Percentiles rank a stretch among this genome's conserved stretches.
phyloP scores from a whole-genome alignment of 2,329 filamentous ascomycete genomes.

The Beauveria australis region DNA sequence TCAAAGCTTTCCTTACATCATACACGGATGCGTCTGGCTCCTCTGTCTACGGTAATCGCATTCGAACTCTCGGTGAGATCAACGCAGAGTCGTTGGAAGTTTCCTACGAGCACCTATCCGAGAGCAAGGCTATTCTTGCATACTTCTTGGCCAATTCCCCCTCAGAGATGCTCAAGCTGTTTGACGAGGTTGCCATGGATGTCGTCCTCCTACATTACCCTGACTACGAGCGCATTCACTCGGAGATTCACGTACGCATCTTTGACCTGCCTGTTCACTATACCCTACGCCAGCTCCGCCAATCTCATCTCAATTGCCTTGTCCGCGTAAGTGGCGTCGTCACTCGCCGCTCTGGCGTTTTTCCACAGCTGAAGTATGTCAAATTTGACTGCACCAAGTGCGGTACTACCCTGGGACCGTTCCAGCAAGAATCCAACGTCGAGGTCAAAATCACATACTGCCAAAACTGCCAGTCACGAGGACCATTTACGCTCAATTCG shows the following conservation, averaged over 20 bases:
- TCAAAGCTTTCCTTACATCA: slow-evolving; percentile 94
- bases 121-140: slow-evolving; percentile 85
- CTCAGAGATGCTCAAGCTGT: slow-evolving; percentile 89
- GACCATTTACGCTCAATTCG: slow-evolving; percentile 90
- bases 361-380: slow-evolving; percentile 96
- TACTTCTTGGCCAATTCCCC: slow-evolving; percentile 96
- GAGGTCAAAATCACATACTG: slow-evolving; percentile 97
- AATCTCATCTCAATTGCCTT: slow-evolving; percentile 91
- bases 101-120: slow-evolving; percentile 85
- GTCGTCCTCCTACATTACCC: slow-evolving; percentile 93
- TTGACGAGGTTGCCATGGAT: slow-evolving; percentile 95
- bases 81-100: slow-evolving; percentile 96
- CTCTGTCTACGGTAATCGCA: slow-evolving; percentile 91
- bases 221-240: slow-evolving; percentile 94
- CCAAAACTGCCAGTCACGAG: slow-evolving; percentile 90
- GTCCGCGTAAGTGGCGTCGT: slow-evolving; percentile 93
- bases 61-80: slow-evolving; percentile 90
- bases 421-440: slow-evolving; percentile 93
- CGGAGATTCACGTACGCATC: slow-evolving; percentile 95
- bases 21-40: slow-evolving; percentile 83
- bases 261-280: slow-evolving; percentile 91
- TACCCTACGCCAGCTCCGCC: slow-evolving; percentile 87
- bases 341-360: slow-evolving; percentile 87
- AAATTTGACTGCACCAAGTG: slow-evolving; percentile 97
- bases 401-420: slow-evolving; percentile 82